Evolutionary conservation across 1,284 basidiomycete species (phyloP).

Genomic region (Coniferiporia sulphurascens): DNA sequence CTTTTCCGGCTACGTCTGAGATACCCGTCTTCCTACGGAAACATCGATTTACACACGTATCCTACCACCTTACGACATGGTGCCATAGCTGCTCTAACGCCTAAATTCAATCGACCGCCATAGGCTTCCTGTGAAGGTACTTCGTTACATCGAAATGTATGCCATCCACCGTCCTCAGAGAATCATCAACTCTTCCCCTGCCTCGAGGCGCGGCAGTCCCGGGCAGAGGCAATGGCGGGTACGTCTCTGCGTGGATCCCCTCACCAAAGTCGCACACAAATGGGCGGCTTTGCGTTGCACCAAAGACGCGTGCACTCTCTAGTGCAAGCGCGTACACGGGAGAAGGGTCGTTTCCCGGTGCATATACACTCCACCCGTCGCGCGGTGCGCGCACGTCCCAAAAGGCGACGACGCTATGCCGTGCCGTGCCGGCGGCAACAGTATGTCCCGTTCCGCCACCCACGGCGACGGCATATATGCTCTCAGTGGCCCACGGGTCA

Average conservation of each 20-base stretch:
- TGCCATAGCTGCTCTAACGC: not conserved
- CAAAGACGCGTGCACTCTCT: conserved; percentile 71
- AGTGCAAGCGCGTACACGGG: conserved; percentile 67
- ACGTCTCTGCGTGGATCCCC: conserved; percentile 49
- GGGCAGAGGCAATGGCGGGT: conserved; percentile 41
- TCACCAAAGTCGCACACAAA: conserved; percentile 76
- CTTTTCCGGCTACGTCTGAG: no score
- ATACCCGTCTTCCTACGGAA: no score
- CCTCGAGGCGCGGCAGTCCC: conserved; percentile 25
- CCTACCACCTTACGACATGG: not conserved
- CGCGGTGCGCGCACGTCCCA: conserved; percentile 65
- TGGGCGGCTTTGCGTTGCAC: conserved; percentile 64
- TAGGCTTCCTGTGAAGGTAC: conserved; percentile 23
- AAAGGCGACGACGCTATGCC: conserved; percentile 69
- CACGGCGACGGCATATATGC: conserved; percentile 66
- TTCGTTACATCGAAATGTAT: conserved; percentile 47
- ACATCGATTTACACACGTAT: no score
- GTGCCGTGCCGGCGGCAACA: conserved; percentile 66
- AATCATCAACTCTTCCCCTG: conserved; percentile 37
- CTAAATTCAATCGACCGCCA: conserved; percentile 9
- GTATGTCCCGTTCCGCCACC: conserved; percentile 62
- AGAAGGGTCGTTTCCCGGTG: conserved; percentile 67
- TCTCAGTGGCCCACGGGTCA: conserved; percentile 64
- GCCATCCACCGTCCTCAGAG: conserved; percentile 31
- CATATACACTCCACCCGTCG: conserved; percentile 68